Evolutionary conservation across 2,329 filamentous ascomycete genomes (phyloP), one percentile per base, ranked within the genome.

Genomic region (Aspergillus flavus): DNA sequence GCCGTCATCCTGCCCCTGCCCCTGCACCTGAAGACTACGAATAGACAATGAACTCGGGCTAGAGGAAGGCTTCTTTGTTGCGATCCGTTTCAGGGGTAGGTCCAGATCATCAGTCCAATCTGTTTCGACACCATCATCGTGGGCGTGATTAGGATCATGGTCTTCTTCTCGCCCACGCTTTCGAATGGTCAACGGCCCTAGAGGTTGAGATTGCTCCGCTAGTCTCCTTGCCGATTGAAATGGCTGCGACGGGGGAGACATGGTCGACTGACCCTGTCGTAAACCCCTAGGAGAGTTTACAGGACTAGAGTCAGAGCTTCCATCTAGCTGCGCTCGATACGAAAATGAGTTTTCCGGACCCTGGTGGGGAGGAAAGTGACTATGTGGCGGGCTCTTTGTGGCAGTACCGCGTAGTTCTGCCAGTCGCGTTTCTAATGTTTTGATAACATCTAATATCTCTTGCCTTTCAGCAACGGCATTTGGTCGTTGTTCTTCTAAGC

Each of bases 361-460:
- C 39, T 52, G 32, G 19, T 43, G 36, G 4, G 60, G n/a, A 41
- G 43, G 57, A 53, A 57, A 58, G 14, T 52, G 58, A 28, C 28
- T 58, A 52, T 58, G 26, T 30, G 59, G 21, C 26, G 58, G 56
- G 54, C 32, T 54, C 23, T 26, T 50, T 21, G 58, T 26, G 39
- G 56, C 50, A n/a, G 63, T 56, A 32, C 69, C 68, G 54, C 69
- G 67, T 45, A 71, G 69, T 30, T 62, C 57, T 19, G 68, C 69
- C 34, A 78, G 62, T 54, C 68, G 66, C 50, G 62, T 53, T 66
- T 76, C 62, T 23, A 76, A 58, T 7, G 61, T 50, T 61, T 64
- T 65, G 50, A 77, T 73, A 21, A 56, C 65, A 6, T 69, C 65
- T 19, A 68, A 21, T n/a, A 74, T 68, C 34, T 78, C 75, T 45